Conservation (phyloP, 805 yeast species). For the Kodamaea lidongshanica region DNA sequence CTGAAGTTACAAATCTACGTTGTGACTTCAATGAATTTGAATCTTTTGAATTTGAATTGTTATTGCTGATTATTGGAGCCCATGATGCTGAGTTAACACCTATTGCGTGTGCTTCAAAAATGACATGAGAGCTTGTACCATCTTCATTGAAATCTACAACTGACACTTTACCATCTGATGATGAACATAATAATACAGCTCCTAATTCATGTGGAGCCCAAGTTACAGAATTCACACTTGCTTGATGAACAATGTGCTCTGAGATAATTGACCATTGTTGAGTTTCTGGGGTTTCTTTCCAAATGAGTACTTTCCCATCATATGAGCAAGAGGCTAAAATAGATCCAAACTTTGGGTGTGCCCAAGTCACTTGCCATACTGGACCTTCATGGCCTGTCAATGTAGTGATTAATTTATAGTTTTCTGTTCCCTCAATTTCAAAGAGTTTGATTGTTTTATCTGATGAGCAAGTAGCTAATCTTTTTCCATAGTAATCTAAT, state of each 20-base stretch:
- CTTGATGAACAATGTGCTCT: constrained; percentile 82
- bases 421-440: constrained; percentile 78
- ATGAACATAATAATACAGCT: constrained; percentile 81
- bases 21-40: constrained; percentile 31
- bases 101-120: constrained; percentile 78
- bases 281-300: constrained; percentile 80
- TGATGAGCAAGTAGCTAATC: constrained; percentile 92
- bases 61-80: constrained; percentile 57
- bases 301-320: constrained; percentile 88
- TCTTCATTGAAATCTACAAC: constrained; percentile 88
- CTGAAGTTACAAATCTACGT: constrained; percentile 86
- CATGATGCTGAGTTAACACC: constrained; percentile 94
- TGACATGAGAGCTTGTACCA: constrained; percentile 63
- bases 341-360: constrained; percentile 96
- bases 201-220: constrained; percentile 99
- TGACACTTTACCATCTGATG: constrained; percentile 89
- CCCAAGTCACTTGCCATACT: constrained; percentile 99
- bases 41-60: constrained; percentile 21
- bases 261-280: constrained; percentile 85
- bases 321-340: constrained; percentile 92
- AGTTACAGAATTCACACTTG: constrained; percentile 86
- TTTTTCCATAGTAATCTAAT: constrained; percentile 91
- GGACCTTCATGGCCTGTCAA: constrained; percentile 95
- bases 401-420: constrained; percentile 76
- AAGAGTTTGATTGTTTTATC: constrained; percentile 94